Evolutionary conservation across 2,329 filamentous ascomycete species (phyloP).

Genomic region (Aspergillus transmontanensis): DNA sequence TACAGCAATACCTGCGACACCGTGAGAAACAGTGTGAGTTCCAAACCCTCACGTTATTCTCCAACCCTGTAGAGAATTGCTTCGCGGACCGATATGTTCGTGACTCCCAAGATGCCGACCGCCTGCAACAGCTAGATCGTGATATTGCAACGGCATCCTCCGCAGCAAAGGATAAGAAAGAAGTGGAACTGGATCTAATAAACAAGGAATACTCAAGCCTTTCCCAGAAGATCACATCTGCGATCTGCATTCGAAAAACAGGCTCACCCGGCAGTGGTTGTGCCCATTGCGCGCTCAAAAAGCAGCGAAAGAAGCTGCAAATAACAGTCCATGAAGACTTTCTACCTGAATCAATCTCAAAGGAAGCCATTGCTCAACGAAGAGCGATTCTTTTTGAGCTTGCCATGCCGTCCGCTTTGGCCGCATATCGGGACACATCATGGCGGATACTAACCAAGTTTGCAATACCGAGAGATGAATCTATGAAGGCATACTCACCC

Average conservation of each 20-base stretch:
- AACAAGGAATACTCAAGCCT: neutral
- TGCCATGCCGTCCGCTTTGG: neutral
- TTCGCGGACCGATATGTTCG: conserved; percentile 4
- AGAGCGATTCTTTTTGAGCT: conserved; percentile 6
- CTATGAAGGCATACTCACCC: neutral
- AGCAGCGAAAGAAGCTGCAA: neutral
- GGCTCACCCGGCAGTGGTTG: neutral
- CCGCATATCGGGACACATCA: conserved; percentile 6
- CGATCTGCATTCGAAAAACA: neutral
- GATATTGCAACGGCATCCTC: neutral
- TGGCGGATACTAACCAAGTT: conserved; percentile 2
- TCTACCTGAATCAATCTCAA: neutral
- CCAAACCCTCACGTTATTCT: neutral
- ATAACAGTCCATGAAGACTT: conserved; percentile 9
- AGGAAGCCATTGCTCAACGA: neutral
- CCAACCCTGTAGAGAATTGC: neutral
- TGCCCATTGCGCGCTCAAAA: neutral
- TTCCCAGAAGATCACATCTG: neutral
- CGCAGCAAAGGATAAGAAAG: neutral
- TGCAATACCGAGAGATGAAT: neutral
- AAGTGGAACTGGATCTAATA: neutral
- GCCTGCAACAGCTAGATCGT: neutral
- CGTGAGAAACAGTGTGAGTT: neutral
- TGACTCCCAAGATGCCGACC: neutral
- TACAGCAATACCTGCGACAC: neutral